Conservation (phyloP, 2,329 filamentous ascomycete genomes). For the Aspergillus vadensis region DNA sequence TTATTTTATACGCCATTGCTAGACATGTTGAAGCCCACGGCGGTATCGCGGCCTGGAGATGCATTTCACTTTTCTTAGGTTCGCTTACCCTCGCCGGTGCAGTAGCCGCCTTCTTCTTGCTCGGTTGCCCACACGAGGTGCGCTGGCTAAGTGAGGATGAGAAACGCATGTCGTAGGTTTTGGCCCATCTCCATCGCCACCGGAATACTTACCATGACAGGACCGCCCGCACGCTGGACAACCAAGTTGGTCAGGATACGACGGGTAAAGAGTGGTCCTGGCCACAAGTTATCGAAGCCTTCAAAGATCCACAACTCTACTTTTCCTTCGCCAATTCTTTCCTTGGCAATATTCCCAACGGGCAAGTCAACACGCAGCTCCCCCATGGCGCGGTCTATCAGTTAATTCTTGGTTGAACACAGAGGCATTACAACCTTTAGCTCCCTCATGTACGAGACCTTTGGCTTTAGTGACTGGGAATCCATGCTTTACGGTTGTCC, state of each 20-base stretch:
- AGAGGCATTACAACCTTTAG: background rate
- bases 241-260: background rate
- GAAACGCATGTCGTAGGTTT: background rate
- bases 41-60: background rate
- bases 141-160: background rate
- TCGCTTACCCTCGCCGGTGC: background rate
- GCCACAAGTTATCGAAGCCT: background rate
- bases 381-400: background rate
- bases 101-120: conserved; percentile 1
- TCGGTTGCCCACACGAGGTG: conserved; percentile 4
- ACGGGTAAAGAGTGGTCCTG: background rate
- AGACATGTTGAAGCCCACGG: background rate
- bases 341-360: background rate
- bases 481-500: conserved; percentile 2
- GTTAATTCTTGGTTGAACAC: background rate
- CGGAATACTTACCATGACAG: background rate
- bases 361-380: background rate
- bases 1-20: background rate
- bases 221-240: background rate
- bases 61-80: conserved; percentile 4
- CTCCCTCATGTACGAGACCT: background rate
- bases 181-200: background rate
- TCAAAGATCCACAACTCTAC: background rate
- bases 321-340: background rate
- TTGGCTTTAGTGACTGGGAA: background rate